These are phyloP conservation scores for Amphibolis antarctica DNA, from an alignment of 106 monocot genomes.

Conservation along the genomic window DNA sequence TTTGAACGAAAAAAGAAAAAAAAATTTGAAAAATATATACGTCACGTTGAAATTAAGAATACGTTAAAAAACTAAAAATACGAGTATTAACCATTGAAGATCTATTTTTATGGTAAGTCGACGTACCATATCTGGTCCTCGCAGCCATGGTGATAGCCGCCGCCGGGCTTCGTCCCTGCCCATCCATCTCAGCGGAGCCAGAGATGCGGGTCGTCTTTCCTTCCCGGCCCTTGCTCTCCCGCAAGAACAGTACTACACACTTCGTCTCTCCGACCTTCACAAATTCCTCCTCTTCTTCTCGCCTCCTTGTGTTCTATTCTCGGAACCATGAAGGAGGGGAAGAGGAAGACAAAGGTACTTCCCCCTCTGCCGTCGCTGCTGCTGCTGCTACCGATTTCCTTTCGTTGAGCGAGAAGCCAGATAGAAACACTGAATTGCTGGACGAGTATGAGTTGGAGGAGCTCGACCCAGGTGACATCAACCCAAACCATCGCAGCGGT, in stretches of 20 bases:
- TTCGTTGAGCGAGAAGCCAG: constrained; percentile 72
- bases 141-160: background rate
- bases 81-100: too few species aligned
- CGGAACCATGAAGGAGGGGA: constrained; percentile 9
- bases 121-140: too few species aligned
- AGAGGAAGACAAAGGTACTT: constrained; percentile 11
- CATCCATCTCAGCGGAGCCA: background rate
- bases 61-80: too few species aligned
- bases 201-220: background rate
- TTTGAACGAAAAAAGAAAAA: too few species aligned
- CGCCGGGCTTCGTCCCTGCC: background rate
- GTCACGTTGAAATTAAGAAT: too few species aligned
- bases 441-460: constrained; percentile 85
- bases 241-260: background rate
- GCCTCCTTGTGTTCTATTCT: background rate
- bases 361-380: constrained; percentile 1
- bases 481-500: constrained; percentile 65
- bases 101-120: too few species aligned
- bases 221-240: constrained; percentile 1
- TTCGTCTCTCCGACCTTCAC: background rate
- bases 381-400: constrained; percentile 8
- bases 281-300: background rate
- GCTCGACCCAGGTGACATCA: constrained; percentile 26
- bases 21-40: too few species aligned
- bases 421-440: constrained; percentile 48